These are phyloP conservation scores for Chalciporus sp. DNA, from an alignment of 1,284 basidiomycete genomes.

Conservation along the genomic window DNA sequence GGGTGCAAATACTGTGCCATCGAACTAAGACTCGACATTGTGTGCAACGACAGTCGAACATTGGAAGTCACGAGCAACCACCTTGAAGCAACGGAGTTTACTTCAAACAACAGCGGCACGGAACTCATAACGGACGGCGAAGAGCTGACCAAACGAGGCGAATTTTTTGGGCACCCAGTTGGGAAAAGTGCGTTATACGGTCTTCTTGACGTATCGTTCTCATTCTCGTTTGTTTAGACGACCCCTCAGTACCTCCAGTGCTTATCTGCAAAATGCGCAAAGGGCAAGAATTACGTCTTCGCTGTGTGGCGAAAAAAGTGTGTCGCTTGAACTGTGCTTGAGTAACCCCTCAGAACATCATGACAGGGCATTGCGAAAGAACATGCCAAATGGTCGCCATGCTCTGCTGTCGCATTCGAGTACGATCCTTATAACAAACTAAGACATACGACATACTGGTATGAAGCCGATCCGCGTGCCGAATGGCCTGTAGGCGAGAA, in stretches of 20 bases:
- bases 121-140: constrained; percentile 56
- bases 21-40: constrained; percentile 69
- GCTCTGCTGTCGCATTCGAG: constrained; percentile 94
- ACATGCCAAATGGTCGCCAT: constrained; percentile 99
- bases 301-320: constrained; percentile 94
- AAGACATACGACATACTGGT: constrained; percentile 96
- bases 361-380: constrained; percentile 93
- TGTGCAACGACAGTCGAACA: constrained; percentile 69
- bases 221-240: constrained; percentile 44
- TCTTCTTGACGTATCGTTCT: neutral
- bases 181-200: constrained; percentile 68
- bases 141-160: constrained; percentile 71
- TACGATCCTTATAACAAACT: constrained; percentile 99
- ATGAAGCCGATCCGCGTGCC: constrained; percentile 73
- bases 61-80: constrained; percentile 84
- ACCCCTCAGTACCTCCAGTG: constrained; percentile 67
- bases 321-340: constrained; percentile 3
- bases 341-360: neutral
- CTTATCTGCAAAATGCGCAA: constrained; percentile 91
- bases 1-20: constrained; percentile 85
- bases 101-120: constrained; percentile 37
- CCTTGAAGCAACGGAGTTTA: constrained; percentile 58
- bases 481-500: constrained; percentile 89
- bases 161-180: constrained; percentile 84
- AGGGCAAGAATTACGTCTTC: constrained; percentile 88